Evolutionary conservation across 129 eudicot species (phyloP).

Genomic region (Flaveria ramosissima): DNA sequence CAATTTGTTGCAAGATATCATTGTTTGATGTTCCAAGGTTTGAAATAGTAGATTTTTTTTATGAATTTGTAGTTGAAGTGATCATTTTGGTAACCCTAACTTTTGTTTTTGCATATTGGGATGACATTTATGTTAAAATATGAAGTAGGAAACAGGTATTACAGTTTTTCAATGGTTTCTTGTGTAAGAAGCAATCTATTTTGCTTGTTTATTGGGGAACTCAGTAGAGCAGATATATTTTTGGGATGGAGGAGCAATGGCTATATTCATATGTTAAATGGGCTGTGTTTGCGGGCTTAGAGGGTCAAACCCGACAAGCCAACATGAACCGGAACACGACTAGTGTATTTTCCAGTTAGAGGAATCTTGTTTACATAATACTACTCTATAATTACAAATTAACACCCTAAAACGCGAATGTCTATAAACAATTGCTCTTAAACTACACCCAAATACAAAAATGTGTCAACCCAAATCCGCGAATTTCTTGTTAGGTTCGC

Average conservation of each 20-base stretch:
- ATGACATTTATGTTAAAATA: background rate
- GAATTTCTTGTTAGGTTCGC: background rate
- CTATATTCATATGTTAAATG: too few relatives aligned
- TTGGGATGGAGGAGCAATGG: too few relatives aligned
- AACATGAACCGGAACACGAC: too few relatives aligned
- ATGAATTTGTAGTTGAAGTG: slow-evolving; percentile 4
- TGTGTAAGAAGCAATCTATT: too few relatives aligned
- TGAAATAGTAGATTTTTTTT: background rate
- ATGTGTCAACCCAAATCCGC: background rate
- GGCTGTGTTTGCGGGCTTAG: too few relatives aligned
- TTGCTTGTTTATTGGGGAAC: too few relatives aligned
- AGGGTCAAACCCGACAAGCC: too few relatives aligned
- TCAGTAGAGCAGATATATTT: too few relatives aligned
- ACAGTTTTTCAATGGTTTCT: too few relatives aligned
- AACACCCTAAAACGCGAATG: background rate
- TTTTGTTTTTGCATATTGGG: background rate
- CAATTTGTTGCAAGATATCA: too few relatives aligned
- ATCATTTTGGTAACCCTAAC: slow-evolving; percentile 15
- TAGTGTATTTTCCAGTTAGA: too few relatives aligned
- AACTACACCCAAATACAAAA: background rate
- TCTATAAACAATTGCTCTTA: background rate
- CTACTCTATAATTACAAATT: background rate
- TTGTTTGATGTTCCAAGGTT: background rate
- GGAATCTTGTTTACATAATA: background rate
- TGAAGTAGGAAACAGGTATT: too few relatives aligned